These are phyloP conservation scores for Ilyonectria mors-panacis DNA, from an alignment of 2,329 filamentous ascomycete genomes.

Conservation along the genomic window DNA sequence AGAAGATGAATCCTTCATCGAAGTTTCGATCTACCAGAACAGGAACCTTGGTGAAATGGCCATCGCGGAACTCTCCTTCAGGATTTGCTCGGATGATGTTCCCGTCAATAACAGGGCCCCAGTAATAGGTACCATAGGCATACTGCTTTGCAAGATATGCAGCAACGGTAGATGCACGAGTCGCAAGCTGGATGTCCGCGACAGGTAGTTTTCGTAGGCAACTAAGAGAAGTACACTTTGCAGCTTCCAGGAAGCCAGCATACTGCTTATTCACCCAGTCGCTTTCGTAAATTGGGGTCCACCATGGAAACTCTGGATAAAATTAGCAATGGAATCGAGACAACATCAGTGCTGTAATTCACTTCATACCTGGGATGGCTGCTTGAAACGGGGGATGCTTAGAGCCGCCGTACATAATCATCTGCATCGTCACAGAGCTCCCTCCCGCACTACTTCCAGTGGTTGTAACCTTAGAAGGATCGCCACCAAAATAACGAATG, in stretches of 20 bases:
- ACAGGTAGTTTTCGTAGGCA: constrained; percentile 15
- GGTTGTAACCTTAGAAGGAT: constrained; percentile 14
- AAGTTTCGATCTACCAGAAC: constrained; percentile 19
- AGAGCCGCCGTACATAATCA: constrained; percentile 11
- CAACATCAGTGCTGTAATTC: too few relatives aligned
- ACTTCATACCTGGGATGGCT: constrained; percentile 19
- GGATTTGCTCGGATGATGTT: constrained; percentile 8
- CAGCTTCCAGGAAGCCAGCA: constrained; percentile 2
- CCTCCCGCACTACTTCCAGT: constrained; percentile 16
- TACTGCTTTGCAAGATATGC: constrained; percentile 13
- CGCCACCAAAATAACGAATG: constrained; percentile 23
- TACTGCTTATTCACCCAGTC: constrained; percentile 7
- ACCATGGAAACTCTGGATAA: constrained; percentile 12
- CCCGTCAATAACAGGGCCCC: constrained; percentile 14
- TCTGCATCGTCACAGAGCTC: constrained; percentile 18
- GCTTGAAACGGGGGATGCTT: constrained; percentile 19
- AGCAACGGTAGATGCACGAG: neutral
- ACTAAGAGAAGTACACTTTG: neutral
- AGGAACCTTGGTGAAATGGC: constrained; percentile 20
- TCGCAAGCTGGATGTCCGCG: neutral
- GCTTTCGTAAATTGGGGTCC: constrained; percentile 16
- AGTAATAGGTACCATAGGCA: constrained; percentile 17
- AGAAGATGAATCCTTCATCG: constrained; percentile 21
- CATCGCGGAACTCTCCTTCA: constrained; percentile 3
- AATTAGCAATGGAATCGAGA: neutral